A percentile compares a stretch with the other conserved stretches of the same genome.
These are phyloP conservation scores for Anaeramoeba ignava DNA, from an alignment of 78 protist genomes.

Conservation along the genomic window DNA sequence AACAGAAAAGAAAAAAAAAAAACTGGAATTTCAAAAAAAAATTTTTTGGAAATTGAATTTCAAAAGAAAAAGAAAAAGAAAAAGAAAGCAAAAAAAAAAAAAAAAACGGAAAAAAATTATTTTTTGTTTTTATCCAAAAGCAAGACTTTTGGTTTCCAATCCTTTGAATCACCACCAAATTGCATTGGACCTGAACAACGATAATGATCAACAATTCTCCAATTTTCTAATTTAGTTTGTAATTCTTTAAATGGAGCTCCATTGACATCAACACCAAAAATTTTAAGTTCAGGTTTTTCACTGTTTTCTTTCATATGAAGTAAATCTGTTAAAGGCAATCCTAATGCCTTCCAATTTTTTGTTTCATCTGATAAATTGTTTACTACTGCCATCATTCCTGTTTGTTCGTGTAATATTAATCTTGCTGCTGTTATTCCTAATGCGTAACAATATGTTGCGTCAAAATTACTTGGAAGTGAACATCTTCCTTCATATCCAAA, in stretches of 20 bases:
- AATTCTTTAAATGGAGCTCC: background rate
- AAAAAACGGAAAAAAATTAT: no score
- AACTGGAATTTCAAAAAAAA: no score
- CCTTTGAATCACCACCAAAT: conserved; percentile 17
- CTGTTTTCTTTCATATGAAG: conserved; percentile 13
- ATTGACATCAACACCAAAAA: conserved; percentile 7
- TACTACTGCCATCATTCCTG: conserved; percentile 33
- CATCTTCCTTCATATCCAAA: conserved; percentile 55
- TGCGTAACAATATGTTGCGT: conserved; percentile 32
- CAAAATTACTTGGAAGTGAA: conserved; percentile 37
- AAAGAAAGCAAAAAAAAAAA: no score
- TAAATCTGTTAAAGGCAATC: conserved; percentile 27
- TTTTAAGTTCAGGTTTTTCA: conserved; percentile 17
- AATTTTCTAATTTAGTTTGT: background rate
- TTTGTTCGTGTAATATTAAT: conserved; percentile 8
- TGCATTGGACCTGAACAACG: conserved; percentile 20
- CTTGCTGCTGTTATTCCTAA: conserved; percentile 38
- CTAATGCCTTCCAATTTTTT: conserved; percentile 16
- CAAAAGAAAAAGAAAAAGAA: no score
- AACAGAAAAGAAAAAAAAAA: no score
- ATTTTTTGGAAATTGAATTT: no score
- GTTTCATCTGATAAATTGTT: background rate
- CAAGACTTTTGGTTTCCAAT: no score
- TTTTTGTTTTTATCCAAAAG: no score
- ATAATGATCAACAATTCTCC: conserved; percentile 9